Evolutionary conservation across 202 grass and related monocot species (phyloP).

Genomic region (Miscanthus sacchariflorus): DNA sequence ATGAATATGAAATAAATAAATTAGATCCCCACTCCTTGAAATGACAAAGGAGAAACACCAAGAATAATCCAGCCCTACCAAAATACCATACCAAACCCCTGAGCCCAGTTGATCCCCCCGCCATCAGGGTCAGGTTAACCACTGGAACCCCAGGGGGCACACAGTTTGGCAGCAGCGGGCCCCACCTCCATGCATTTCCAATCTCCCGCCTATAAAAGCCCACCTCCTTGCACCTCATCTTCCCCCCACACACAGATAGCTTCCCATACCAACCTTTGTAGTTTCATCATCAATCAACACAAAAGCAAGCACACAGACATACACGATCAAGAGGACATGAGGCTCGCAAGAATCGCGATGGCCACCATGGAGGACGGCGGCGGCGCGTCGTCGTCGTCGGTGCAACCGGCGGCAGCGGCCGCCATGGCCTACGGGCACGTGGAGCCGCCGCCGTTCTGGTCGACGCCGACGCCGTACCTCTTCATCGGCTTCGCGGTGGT

Average conservation of each 20-base stretch:
- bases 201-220: slow-evolving; percentile 29
- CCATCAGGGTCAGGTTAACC: neutral
- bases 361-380: slow-evolving; percentile 12
- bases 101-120: slow-evolving; percentile 4
- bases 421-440: neutral
- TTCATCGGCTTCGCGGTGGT: slow-evolving; percentile 64
- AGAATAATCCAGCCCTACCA: slow-evolving; percentile 18
- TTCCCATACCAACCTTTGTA: neutral
- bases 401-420: neutral
- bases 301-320: neutral
- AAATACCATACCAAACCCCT: slow-evolving; percentile 34
- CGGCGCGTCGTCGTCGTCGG: slow-evolving; percentile 26
- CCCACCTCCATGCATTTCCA: slow-evolving; percentile 39
- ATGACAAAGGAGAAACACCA: slow-evolving; percentile 1
- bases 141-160: slow-evolving; percentile 34
- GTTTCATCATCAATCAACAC: neutral
- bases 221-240: neutral
- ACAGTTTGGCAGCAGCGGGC: slow-evolving; percentile 40
- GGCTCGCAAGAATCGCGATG: neutral
- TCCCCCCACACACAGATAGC: neutral
- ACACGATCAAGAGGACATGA: neutral
- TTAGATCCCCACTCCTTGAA: slow-evolving; percentile 1
- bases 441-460: slow-evolving; percentile 58
- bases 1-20: slow-evolving; percentile 5
- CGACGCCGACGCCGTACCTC: slow-evolving; percentile 65